Evolutionary conservation across 2,329 filamentous ascomycete species (phyloP), one percentile per base, ranked within the genome.

Genomic region (Acephala macrosclerotiorum): DNA sequence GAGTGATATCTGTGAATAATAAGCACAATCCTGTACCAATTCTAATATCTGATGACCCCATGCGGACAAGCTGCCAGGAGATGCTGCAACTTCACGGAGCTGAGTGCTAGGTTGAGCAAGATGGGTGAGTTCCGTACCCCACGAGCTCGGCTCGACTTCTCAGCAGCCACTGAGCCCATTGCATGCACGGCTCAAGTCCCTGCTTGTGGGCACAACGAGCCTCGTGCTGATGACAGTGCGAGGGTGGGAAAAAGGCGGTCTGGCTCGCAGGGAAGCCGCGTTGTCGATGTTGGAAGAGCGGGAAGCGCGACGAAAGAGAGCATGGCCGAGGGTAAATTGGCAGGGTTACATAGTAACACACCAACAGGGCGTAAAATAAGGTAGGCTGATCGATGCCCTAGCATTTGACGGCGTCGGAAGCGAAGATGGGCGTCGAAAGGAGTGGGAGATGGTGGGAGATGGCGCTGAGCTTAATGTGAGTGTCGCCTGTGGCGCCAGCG

Each of bases 341-440:
- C 58, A 60, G 58, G 58, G 45, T 22, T 33, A 38, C 26, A 38
- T 4, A 40, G 16, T 20, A 20, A 47, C 42, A 14, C n/a, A n/a
- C 26, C 11, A 51, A 16, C 42, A 58, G 61, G 63, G 62, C 59
- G 53, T 47, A 51, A 69, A 66, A 69, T 71, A 71, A 71, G 69
- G 67, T 69, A 68, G 58, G 69, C 45, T 67, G 66, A 71, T 71
- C 69, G 59, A 47, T 66, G 49, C 67, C 64, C 18, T 7, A 57
- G 55, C n/a, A 40, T 49, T 33, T 18, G 59, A 58, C 36, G 59
- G 62, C 62, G 62, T 53, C 26, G 40, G 40, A 58, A 63, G 40
- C 61, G 51, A 59, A 33, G 35, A 53, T 53, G 53, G 33, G 58
- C 42, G 59, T 40, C 49, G 45, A 51, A 40, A 45, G 49, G 29